A percentile compares a stretch with the other conserved stretches of the same genome.
phyloP scores from a whole-genome alignment of 1,284 basidiomycete species.

The Heterobasidion occidentale region DNA sequence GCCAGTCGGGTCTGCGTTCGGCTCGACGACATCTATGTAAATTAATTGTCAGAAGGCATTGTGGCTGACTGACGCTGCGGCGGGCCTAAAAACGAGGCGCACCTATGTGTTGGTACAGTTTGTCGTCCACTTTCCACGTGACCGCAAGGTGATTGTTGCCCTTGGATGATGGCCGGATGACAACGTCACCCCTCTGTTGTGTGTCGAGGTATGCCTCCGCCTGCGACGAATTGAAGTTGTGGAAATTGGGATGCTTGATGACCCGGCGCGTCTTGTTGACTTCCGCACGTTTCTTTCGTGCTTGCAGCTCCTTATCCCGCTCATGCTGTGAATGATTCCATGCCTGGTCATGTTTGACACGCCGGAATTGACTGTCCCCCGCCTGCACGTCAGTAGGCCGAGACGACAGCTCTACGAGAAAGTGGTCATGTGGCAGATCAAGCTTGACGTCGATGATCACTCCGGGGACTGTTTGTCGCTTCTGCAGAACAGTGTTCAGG shows the following conservation, averaged over 20 bases:
- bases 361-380: conserved; percentile 61
- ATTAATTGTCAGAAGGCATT: conserved; percentile 2
- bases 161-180: conserved; percentile 94
- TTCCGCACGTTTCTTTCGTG: conserved; percentile 81
- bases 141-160: conserved; percentile 92
- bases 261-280: conserved; percentile 74
- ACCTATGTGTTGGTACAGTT: conserved; percentile 97
- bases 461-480: conserved; percentile 76
- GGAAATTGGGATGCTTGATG: conserved; percentile 98
- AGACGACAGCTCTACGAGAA: conserved; percentile 75
- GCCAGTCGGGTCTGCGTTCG: conserved; percentile 64
- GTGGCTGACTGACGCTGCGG: neutral
- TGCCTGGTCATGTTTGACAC: conserved; percentile 51
- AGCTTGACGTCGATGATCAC: conserved; percentile 73
- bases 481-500: conserved; percentile 46
- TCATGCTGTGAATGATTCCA: conserved; percentile 66
- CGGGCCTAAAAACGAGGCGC: conserved; percentile 4
- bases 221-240: conserved; percentile 88
- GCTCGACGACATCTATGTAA: conserved; percentile 80
- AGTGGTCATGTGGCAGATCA: conserved; percentile 52
- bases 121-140: conserved; percentile 99
- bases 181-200: conserved; percentile 90
- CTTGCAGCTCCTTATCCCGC: conserved; percentile 69
- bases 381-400: conserved; percentile 61
- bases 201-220: conserved; percentile 88